phyloP scores from a whole-genome alignment of 169 alveolate species.

The Babesia bovis region DNA sequence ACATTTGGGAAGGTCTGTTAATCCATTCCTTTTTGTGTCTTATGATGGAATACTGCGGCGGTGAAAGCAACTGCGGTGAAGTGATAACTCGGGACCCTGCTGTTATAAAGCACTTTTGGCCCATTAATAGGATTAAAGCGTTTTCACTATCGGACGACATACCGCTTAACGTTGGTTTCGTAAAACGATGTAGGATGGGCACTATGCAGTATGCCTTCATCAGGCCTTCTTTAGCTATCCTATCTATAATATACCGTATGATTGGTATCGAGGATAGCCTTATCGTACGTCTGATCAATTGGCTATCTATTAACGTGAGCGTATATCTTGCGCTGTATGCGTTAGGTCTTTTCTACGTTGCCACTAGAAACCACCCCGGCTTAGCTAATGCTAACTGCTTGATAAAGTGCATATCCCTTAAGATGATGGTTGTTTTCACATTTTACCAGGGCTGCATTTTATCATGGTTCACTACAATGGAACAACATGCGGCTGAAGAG shows the following conservation, averaged over 20 bases:
- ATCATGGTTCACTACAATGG: conserved; percentile 30
- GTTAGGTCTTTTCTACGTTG: conserved; percentile 56
- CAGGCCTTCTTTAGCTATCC: conserved; percentile 42
- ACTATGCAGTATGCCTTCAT: conserved; percentile 65
- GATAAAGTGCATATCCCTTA: conserved; percentile 57
- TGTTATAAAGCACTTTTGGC: conserved; percentile 60
- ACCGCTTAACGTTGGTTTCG: conserved; percentile 68
- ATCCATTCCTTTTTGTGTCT: conserved; percentile 65
- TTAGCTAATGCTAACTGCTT: conserved; percentile 59
- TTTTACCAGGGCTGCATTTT: conserved; percentile 57
- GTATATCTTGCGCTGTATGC: conserved; percentile 63
- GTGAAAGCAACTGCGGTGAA: conserved; percentile 65
- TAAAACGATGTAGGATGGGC: conserved; percentile 62
- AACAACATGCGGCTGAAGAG: conserved; percentile 7
- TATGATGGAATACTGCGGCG: conserved; percentile 72
- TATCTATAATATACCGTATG: conserved; percentile 31
- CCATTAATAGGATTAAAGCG: conserved; percentile 23
- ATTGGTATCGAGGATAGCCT: conserved; percentile 25
- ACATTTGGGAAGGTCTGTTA: conserved; percentile 66
- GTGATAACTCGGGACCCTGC: conserved; percentile 59
- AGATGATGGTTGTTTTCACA: conserved; percentile 55
- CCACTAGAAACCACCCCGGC: conserved; percentile 63
- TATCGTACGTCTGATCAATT: conserved; percentile 14
- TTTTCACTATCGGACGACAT: conserved; percentile 62
- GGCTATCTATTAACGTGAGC: conserved; percentile 42